phyloP scores from a whole-genome alignment of 306 rosid genomes.

The Rosa persica region DNA sequence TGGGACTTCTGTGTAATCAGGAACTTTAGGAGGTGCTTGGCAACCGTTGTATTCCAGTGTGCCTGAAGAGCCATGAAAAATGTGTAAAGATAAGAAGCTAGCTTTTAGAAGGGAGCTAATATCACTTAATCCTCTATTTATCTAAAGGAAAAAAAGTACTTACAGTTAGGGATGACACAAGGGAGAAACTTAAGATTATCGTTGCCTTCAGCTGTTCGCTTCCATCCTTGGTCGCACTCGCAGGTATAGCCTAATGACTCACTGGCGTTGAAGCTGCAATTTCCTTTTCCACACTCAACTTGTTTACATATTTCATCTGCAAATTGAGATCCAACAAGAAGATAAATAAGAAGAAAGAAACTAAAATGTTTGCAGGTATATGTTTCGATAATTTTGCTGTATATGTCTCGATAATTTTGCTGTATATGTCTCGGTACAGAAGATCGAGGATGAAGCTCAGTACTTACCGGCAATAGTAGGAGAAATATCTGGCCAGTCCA shows the following conservation, averaged over 20 bases:
- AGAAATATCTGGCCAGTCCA: not conserved
- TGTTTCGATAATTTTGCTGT: not conserved
- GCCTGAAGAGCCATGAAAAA: conserved; percentile 42
- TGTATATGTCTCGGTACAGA: not conserved
- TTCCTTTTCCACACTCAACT: conserved; percentile 80
- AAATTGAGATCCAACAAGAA: conserved; percentile 2
- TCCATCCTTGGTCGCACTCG: conserved; percentile 69
- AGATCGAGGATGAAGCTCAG: conserved; percentile 8
- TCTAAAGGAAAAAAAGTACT: not conserved
- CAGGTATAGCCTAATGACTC: conserved; percentile 48
- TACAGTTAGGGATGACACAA: conserved; percentile 85
- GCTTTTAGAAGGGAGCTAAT: not conserved
- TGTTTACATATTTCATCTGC: conserved; percentile 55
- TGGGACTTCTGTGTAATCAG: conserved; percentile 39
- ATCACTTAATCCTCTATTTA: not conserved
- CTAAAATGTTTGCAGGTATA: not conserved
- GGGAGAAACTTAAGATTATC: conserved; percentile 61
- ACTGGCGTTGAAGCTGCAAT: conserved; percentile 31
- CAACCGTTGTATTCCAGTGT: conserved; percentile 56
- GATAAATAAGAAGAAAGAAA: not conserved
- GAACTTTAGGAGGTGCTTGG: conserved; percentile 67
- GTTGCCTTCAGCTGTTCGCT: conserved; percentile 41
- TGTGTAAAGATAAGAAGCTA: not conserved
- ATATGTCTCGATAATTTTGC: not conserved
- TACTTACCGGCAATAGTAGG: conserved; percentile 31